A percentile compares a stretch with the other conserved stretches of the same genome.
Conservation (phyloP, 805 yeast species). For the Priceomyces castillae region DNA sequence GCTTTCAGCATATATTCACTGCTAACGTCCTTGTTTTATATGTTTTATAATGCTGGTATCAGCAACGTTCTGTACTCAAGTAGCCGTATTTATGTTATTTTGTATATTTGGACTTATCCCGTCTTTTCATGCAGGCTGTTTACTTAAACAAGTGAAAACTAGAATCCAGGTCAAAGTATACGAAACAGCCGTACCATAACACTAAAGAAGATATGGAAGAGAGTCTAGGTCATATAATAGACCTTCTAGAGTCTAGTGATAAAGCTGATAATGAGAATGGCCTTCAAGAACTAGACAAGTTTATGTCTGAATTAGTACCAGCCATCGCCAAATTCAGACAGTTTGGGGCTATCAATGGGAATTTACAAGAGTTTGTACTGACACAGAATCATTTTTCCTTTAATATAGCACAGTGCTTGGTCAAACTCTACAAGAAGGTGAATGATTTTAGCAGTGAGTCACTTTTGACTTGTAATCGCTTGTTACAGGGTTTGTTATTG, state of each 20-base stretch:
- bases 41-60: too few species aligned
- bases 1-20: too few species aligned
- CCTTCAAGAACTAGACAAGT: constrained; percentile 14
- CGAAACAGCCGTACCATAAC: background rate
- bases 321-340: constrained; percentile 10
- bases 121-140: constrained; percentile 2
- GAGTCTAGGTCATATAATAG: constrained; percentile 11
- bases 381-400: constrained; percentile 54
- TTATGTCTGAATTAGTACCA: constrained; percentile 19
- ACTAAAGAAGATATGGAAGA: constrained; percentile 7
- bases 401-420: constrained; percentile 45
- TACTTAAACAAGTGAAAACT: background rate
- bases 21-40: too few species aligned
- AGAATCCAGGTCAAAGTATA: background rate
- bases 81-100: background rate
- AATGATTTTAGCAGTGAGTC: constrained; percentile 7
- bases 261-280: constrained; percentile 12
- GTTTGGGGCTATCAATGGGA: background rate
- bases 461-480: constrained; percentile 26
- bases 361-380: constrained; percentile 27
- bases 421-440: constrained; percentile 10
- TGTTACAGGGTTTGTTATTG: constrained; percentile 59
- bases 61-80: too few species aligned
- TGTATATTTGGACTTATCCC: background rate
- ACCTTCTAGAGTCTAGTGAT: constrained; percentile 13